Evolutionary conservation across 441 rosid species (phyloP).

Genomic region (Gossypium gossypioides): DNA sequence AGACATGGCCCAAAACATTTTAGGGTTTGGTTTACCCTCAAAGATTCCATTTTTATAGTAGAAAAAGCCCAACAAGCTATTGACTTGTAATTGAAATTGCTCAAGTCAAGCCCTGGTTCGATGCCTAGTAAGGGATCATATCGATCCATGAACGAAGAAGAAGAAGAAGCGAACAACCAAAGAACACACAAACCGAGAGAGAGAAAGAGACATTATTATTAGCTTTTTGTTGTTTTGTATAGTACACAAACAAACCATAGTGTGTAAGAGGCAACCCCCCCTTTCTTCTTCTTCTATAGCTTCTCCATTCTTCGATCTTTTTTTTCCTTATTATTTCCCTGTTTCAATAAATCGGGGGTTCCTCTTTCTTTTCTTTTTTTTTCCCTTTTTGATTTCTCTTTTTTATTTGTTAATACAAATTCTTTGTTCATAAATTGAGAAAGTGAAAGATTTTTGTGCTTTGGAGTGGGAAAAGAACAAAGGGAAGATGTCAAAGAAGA

Average conservation of each 20-base stretch:
- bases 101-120: neutral
- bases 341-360: conserved; percentile 2
- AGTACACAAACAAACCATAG: neutral
- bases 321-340: neutral
- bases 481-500: conserved; percentile 64
- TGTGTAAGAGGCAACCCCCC: conserved; percentile 10
- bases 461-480: neutral
- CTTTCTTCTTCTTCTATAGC: neutral
- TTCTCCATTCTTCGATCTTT: neutral
- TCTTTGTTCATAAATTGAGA: neutral
- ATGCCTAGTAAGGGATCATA: neutral
- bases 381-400: neutral
- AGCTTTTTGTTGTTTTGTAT: neutral
- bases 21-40: neutral
- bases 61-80: no score
- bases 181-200: conserved; percentile 5
- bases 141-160: neutral
- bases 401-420: neutral
- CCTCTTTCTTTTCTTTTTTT: neutral
- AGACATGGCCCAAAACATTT: neutral
- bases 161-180: conserved; percentile 14
- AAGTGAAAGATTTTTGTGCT: neutral
- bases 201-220: neutral
- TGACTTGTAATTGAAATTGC: neutral
- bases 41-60: neutral